Percentiles rank a stretch among this genome's conserved stretches.
phyloP scores from a whole-genome alignment of 176 grass and related monocot genomes.

The Zea luxurians region DNA sequence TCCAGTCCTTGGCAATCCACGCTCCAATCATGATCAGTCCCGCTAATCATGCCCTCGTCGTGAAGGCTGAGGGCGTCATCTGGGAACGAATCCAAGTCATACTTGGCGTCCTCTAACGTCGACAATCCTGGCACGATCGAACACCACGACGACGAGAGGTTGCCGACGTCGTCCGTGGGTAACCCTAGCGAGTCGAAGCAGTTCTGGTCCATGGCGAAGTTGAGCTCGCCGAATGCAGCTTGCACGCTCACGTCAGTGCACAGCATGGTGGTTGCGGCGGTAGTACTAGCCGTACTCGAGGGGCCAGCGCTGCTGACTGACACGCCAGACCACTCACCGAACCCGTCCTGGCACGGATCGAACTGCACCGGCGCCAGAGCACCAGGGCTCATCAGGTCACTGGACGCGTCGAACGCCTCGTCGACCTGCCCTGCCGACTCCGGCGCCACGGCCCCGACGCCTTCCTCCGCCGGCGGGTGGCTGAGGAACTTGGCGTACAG shows the following conservation, averaged over 20 bases:
- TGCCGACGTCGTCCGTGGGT: slow-evolving; percentile 33
- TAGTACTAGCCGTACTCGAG: slow-evolving; percentile 27
- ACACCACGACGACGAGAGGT: slow-evolving; percentile 52
- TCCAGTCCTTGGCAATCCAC: slow-evolving; percentile 57
- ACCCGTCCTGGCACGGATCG: slow-evolving; percentile 33
- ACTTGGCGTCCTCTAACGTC: slow-evolving; percentile 48
- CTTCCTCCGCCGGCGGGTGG: slow-evolving; percentile 5
- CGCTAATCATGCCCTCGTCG: slow-evolving; percentile 30
- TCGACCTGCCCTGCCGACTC: slow-evolving; percentile 39
- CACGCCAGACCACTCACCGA: slow-evolving; percentile 48
- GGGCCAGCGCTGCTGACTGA: slow-evolving; percentile 35
- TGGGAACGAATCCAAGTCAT: slow-evolving; percentile 48
- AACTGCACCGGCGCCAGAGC: slow-evolving; percentile 28
- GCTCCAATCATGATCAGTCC: slow-evolving; percentile 53
- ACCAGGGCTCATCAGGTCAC: slow-evolving; percentile 35
- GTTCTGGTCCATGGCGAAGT: slow-evolving; percentile 53
- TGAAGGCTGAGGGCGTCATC: slow-evolving; percentile 40
- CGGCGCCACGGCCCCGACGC: background rate
- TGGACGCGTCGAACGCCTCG: slow-evolving; percentile 46
- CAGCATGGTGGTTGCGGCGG: slow-evolving; percentile 37
- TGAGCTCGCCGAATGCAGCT: slow-evolving; percentile 47
- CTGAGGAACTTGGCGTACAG: slow-evolving; percentile 69
- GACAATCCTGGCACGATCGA: slow-evolving; percentile 49
- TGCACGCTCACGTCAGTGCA: slow-evolving; percentile 48
- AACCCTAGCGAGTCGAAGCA: slow-evolving; percentile 54